Evolutionary conservation across 208 protist species (phyloP).

Genomic region (Acanthamoeba healyi): DNA sequence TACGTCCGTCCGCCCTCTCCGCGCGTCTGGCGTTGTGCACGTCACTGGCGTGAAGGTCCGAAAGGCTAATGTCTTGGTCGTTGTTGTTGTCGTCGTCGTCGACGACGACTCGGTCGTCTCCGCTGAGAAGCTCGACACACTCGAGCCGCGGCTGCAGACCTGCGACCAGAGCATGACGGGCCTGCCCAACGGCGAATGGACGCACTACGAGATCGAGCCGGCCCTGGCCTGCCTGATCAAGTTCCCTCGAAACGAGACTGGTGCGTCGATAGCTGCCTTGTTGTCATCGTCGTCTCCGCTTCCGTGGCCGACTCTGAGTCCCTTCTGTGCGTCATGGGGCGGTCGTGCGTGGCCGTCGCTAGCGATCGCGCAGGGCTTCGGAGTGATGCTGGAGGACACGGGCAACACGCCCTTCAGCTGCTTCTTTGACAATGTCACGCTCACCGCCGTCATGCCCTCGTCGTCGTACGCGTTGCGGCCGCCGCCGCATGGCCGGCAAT

Average conservation of each 20-base stretch:
- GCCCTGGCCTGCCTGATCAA: neutral
- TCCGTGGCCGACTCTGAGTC: neutral
- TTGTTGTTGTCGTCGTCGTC: too few relatives aligned
- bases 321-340: neutral
- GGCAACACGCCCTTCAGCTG: neutral
- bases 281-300: too few relatives aligned
- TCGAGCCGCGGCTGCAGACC: neutral
- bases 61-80: too few relatives aligned
- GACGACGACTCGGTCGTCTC: too few relatives aligned
- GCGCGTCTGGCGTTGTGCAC: too few relatives aligned
- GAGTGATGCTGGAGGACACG: neutral
- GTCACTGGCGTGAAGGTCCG: too few relatives aligned
- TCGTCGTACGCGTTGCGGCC: neutral
- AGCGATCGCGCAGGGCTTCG: neutral
- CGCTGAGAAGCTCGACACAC: neutral
- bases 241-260: neutral
- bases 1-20: neutral
- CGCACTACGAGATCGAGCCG: neutral
- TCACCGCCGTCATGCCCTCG: neutral
- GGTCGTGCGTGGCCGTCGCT: too few relatives aligned
- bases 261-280: too few relatives aligned
- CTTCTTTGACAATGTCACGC: conserved; percentile 1
- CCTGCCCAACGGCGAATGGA: neutral
- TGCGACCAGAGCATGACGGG: neutral
- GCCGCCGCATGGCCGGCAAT: too few relatives aligned